Base-by-base conservation (phyloP, 352 stramenopile species). In the Phytophthora vignae region DNA sequence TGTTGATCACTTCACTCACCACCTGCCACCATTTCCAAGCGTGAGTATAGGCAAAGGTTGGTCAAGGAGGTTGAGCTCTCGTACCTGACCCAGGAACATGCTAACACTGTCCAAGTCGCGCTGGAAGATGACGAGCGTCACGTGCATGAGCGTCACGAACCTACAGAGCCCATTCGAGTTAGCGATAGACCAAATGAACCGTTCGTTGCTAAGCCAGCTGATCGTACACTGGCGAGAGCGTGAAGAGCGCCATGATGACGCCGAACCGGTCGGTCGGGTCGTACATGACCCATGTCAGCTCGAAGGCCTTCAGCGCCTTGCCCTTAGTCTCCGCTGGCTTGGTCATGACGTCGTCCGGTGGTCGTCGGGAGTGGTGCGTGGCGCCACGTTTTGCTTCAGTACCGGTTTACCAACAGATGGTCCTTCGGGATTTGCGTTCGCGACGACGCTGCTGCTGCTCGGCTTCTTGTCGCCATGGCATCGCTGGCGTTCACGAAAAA, bases 141-240 rank as follows among this genome's bases (percentile, higher is more conserved):
- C 76, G 66, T 93, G 90, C 86, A 93, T 95, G 75, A 95, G 84
- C 73, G 90, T 93, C 73, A 94, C 87, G 64, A 93, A 95, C 27
- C 87, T 95, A 71, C 10, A 19, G 49, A 22, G 53, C 10, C 3
- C 31, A 19, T 40, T 3, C 15, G n/a, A 57, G 11, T 53, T n/a
- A 52, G n/a, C 22, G 40, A 29, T 15, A 54, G 10, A 29, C 46
- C 49, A 3, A n/a, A 10, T 22, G 3, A n/a, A 55, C 14, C 2
- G 40, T 29, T 29, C n/a, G n/a, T n/a, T n/a, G 40, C n/a, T 21
- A 49, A 21, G 15, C 40, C 40, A 49, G 17, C 17, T 22, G 42
- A 25, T 55, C 77, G 54, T 78, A 96, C 88, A 96, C 78, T 60
- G 88, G 87, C 4, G 88, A 88, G 52, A 96, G 80, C 55, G 87